A percentile compares a stretch with the other conserved stretches of the same genome.
These are phyloP conservation scores for Trichoderma hamatum DNA, from an alignment of 2,329 filamentous ascomycete genomes.

Conservation along the genomic window DNA sequence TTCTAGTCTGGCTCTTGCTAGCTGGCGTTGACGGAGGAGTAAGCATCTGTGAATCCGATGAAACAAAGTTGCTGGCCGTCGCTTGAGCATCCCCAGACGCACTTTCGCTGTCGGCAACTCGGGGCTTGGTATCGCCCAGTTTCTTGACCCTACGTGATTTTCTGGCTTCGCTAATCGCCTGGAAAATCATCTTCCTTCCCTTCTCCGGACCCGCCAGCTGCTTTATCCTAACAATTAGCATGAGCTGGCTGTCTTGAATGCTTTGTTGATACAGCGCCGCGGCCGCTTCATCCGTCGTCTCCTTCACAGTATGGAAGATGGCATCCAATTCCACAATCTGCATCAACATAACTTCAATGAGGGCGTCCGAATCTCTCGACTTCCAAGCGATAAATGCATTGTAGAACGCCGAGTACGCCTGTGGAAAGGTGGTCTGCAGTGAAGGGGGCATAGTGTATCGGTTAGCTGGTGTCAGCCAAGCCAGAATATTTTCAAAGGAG, in stretches of 20 bases:
- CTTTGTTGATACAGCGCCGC: slow-evolving; percentile 77
- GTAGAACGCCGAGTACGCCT: slow-evolving; percentile 73
- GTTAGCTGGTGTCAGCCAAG: slow-evolving; percentile 66
- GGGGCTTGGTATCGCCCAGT: slow-evolving; percentile 70
- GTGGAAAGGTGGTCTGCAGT: slow-evolving; percentile 64
- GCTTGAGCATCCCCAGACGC: slow-evolving; percentile 43
- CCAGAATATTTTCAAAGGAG: slow-evolving; percentile 74
- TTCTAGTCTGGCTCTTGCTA: slow-evolving; percentile 44
- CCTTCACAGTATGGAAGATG: slow-evolving; percentile 81
- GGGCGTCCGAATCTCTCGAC: slow-evolving; percentile 73
- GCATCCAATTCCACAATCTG: slow-evolving; percentile 83
- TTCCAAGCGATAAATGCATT: slow-evolving; percentile 85
- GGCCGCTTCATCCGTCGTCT: slow-evolving; percentile 72
- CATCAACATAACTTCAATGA: slow-evolving; percentile 83
- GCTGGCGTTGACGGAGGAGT: slow-evolving; percentile 58
- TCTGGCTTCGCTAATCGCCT: slow-evolving; percentile 73
- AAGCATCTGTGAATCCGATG: slow-evolving; percentile 52
- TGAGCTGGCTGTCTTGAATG: slow-evolving; percentile 78
- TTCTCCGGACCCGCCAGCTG: slow-evolving; percentile 72
- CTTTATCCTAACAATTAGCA: slow-evolving; percentile 78
- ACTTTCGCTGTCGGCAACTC: slow-evolving; percentile 62
- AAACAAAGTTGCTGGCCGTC: slow-evolving; percentile 43
- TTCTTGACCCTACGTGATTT: slow-evolving; percentile 66
- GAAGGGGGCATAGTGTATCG: slow-evolving; percentile 67
- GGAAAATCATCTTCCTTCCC: slow-evolving; percentile 72